Evolutionary conservation across 345 rosid species (phyloP).

Genomic region (Ceriops tagal): DNA sequence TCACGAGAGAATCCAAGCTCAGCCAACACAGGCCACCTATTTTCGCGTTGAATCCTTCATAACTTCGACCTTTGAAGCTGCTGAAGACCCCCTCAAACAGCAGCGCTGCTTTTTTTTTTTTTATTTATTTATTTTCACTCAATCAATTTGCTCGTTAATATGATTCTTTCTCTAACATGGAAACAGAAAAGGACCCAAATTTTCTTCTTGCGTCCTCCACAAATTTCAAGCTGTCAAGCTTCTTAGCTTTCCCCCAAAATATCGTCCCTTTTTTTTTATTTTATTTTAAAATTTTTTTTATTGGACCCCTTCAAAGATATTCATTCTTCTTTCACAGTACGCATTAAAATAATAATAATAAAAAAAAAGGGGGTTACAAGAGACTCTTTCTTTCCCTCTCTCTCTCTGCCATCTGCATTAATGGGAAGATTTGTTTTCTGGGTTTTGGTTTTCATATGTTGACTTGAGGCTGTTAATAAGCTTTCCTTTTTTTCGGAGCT

Average conservation of each 20-base stretch:
- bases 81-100: background rate
- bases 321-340: background rate
- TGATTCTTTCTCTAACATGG: too few relatives aligned
- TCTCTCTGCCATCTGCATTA: background rate
- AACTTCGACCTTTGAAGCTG: slow-evolving; percentile 8
- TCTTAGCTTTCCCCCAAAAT: background rate
- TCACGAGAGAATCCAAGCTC: background rate
- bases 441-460: slow-evolving; percentile 11
- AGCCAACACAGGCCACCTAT: slow-evolving; percentile 7
- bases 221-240: too few relatives aligned
- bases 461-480: background rate
- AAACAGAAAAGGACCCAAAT: background rate
- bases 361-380: too few relatives aligned
- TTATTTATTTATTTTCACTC: too few relatives aligned
- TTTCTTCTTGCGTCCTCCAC: background rate
- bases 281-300: background rate
- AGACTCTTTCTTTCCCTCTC: slow-evolving; percentile 3
- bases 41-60: slow-evolving; percentile 12
- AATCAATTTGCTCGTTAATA: too few relatives aligned
- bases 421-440: slow-evolving; percentile 14
- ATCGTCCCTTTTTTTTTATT: background rate
- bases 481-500: slow-evolving; percentile 7
- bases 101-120: background rate
- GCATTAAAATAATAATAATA: too few relatives aligned
- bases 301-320: background rate